Evolutionary conservation across 2,329 filamentous ascomycete genomes (phyloP).

Genomic region (Fusarium buxicola): DNA sequence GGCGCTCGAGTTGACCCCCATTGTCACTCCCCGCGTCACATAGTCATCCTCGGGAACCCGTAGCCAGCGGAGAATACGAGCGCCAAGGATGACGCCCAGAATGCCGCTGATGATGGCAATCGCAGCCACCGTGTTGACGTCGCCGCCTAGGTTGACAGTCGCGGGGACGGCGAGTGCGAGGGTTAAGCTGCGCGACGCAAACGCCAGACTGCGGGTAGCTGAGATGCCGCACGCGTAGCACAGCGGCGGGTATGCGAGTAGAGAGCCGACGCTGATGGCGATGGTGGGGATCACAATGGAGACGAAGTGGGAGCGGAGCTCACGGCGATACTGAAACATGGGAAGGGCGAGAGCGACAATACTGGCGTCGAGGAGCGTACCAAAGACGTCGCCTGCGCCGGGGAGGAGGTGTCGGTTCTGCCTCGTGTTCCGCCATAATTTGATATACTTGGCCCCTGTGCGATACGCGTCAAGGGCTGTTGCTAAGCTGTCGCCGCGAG

Average conservation of each 20-base stretch:
- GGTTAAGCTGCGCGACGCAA: conserved; percentile 67
- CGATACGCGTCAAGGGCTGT: conserved; percentile 60
- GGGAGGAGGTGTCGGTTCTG: conserved; percentile 48
- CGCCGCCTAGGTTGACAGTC: conserved; percentile 66
- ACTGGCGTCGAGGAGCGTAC: conserved; percentile 65
- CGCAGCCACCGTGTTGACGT: conserved; percentile 66
- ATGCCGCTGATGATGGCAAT: conserved; percentile 71
- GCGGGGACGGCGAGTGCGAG: conserved; percentile 70
- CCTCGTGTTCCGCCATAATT: conserved; percentile 58
- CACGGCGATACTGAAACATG: conserved; percentile 70
- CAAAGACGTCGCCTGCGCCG: conserved; percentile 68
- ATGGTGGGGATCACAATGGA: conserved; percentile 67
- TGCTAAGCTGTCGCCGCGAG: conserved; percentile 54
- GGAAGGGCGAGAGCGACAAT: conserved; percentile 70
- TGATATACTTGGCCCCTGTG: conserved; percentile 64
- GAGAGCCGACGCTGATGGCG: conserved; percentile 61
- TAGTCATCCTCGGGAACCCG: conserved; percentile 71
- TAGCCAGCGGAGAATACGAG: conserved; percentile 59
- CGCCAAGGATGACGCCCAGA: conserved; percentile 66
- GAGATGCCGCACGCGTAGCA: conserved; percentile 67
- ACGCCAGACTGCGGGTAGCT: conserved; percentile 63
- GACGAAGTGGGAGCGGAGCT: conserved; percentile 64
- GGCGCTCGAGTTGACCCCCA: conserved; percentile 71
- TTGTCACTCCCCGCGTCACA: conserved; percentile 69
- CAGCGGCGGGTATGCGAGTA: conserved; percentile 68